These are phyloP conservation scores for Dothideomycetes sp. DNA, from an alignment of 2,329 filamentous ascomycete species.

Conservation along the genomic window DNA sequence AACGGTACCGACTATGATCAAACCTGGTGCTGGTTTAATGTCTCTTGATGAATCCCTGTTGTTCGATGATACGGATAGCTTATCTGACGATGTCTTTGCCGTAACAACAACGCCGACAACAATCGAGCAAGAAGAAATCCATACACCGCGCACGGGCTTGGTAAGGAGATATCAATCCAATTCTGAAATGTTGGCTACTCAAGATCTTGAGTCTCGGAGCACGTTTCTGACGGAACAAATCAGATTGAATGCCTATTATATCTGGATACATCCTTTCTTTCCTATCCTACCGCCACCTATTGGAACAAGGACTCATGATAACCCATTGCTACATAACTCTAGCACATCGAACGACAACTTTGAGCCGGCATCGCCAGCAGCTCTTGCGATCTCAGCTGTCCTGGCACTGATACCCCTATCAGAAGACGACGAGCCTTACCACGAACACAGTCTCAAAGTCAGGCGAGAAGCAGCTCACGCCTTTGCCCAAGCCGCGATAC, in stretches of 20 bases:
- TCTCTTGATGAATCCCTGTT: constrained; percentile 1
- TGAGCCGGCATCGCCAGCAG: constrained; percentile 37
- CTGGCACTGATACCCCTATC: constrained; percentile 41
- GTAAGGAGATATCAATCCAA: constrained; percentile 3
- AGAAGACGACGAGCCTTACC: constrained; percentile 29
- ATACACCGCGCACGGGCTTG: neutral
- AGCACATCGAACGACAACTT: no score
- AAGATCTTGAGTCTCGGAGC: neutral
- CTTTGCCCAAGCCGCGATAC: constrained; percentile 40
- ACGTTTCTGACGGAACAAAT: neutral
- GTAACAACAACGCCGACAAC: neutral
- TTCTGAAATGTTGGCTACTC: constrained; percentile 4
- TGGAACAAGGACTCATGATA: no score
- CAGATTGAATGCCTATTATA: constrained; percentile 43
- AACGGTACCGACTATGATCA: constrained; percentile 8
- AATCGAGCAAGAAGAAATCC: neutral
- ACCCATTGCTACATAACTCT: no score
- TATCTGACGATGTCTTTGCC: constrained; percentile 9
- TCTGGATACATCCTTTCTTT: constrained; percentile 44
- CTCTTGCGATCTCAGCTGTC: constrained; percentile 41
- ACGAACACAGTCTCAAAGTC: constrained; percentile 34
- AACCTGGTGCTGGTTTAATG: constrained; percentile 10
- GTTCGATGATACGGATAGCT: neutral
- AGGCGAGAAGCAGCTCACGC: constrained; percentile 42
- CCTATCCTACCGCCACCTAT: constrained; percentile 42